Percentiles rank a stretch among this genome's conserved stretches.
Conservation (phyloP, 2,329 filamentous ascomycete genomes). For the Microsporum audouinii region DNA sequence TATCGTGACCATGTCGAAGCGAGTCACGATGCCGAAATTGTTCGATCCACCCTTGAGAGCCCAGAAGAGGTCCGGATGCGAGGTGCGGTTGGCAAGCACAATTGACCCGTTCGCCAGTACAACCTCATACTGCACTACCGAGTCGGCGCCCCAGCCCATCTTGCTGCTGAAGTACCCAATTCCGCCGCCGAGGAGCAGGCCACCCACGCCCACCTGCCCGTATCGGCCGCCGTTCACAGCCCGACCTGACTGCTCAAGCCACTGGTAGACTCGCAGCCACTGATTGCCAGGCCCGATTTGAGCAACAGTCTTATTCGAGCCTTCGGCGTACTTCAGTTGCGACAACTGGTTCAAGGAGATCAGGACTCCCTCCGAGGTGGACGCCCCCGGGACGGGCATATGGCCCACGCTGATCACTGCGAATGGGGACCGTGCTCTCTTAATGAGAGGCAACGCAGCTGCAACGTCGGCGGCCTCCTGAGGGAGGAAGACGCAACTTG, state of each 20-base stretch:
- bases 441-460: too few species aligned
- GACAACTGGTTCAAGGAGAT: too few species aligned
- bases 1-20: not conserved
- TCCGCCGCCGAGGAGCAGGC: not conserved
- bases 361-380: too few species aligned
- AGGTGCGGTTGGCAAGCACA: not conserved
- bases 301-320: too few species aligned
- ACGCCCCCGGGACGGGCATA: too few species aligned
- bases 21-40: not conserved
- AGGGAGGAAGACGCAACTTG: not conserved
- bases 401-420: too few species aligned
- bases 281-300: too few species aligned
- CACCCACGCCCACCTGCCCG: too few species aligned
- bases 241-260: not conserved
- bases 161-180: not conserved
- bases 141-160: not conserved
- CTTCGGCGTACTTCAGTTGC: too few species aligned
- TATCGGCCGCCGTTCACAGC: not conserved
- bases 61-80: not conserved
- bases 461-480: too few species aligned
- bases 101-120: not conserved
- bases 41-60: not conserved
- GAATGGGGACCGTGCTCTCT: conserved; percentile 8
- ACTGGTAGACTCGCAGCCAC: not conserved
- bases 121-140: not conserved